Conservation (phyloP, 164 flowering plant species). For the Aristolochia contorta region DNA sequence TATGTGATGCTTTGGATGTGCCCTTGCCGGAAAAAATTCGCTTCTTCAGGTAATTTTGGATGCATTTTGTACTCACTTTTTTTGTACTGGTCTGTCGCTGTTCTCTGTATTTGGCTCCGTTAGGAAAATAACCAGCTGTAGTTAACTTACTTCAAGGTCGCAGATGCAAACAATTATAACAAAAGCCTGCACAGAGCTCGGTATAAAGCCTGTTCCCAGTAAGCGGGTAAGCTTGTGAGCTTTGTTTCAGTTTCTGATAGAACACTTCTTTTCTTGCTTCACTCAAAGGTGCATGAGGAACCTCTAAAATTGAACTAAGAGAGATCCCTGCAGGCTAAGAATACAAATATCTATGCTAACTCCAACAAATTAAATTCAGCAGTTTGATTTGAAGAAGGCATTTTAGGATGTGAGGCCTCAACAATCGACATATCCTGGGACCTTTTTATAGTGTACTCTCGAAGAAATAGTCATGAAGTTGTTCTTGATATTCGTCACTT, state of each 20-base stretch:
- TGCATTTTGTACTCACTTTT: neutral
- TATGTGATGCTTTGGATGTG: slow-evolving; percentile 54
- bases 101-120: neutral
- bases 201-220: slow-evolving; percentile 79
- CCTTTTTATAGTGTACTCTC: too few species aligned
- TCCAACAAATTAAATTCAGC: too few species aligned
- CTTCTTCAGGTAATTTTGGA: slow-evolving; percentile 58
- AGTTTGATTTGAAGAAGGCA: too few species aligned
- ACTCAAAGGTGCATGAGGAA: neutral
- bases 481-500: too few species aligned
- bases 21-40: slow-evolving; percentile 78
- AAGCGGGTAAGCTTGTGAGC: slow-evolving; percentile 48
- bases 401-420: too few species aligned
- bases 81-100: neutral
- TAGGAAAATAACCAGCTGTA: neutral
- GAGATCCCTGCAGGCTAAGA: too few species aligned
- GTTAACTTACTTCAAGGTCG: slow-evolving; percentile 42
- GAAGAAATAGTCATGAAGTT: too few species aligned
- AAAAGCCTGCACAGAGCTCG: slow-evolving; percentile 83
- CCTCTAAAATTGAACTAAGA: too few species aligned
- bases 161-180: slow-evolving; percentile 97
- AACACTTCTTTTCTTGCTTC: neutral
- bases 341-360: too few species aligned
- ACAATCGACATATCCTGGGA: too few species aligned
- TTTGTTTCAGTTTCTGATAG: neutral